Percentiles rank a stretch among this genome's conserved stretches.
phyloP scores from a whole-genome alignment of 2,329 filamentous ascomycete genomes.

The Rutstroemia sp. region DNA sequence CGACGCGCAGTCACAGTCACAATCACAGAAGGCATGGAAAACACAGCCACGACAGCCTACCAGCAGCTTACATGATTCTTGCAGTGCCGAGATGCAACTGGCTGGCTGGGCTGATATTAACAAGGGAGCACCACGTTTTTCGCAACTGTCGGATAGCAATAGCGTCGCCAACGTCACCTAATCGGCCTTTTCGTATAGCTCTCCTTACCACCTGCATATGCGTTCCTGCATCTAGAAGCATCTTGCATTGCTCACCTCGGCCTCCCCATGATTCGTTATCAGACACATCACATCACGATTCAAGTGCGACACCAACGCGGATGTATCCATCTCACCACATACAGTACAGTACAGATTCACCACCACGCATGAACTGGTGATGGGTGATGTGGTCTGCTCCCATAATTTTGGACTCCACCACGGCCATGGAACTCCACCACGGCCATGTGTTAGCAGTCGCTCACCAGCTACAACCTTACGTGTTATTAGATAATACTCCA shows the following conservation, averaged over 20 bases:
- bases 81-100: not conserved
- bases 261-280: too few species aligned
- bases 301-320: not conserved
- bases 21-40: not conserved
- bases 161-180: not conserved
- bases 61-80: not conserved
- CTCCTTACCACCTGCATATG: not conserved
- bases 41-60: not conserved
- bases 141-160: not conserved
- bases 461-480: not conserved
- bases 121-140: conserved; percentile 7
- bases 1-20: not conserved
- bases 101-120: not conserved
- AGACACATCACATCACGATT: too few species aligned
- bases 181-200: not conserved
- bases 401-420: not conserved
- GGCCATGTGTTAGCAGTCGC: not conserved
- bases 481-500: not conserved
- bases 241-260: not conserved
- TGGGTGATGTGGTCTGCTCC: too few species aligned
- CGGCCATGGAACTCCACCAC: not conserved
- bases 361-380: too few species aligned
- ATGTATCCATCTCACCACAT: not conserved
- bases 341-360: too few species aligned
- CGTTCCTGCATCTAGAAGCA: not conserved